A percentile compares a stretch with the other conserved stretches of the same genome.
Conservation (phyloP, 768 basidiomycete species). For the Goffeauzyma gilvescens region DNA sequence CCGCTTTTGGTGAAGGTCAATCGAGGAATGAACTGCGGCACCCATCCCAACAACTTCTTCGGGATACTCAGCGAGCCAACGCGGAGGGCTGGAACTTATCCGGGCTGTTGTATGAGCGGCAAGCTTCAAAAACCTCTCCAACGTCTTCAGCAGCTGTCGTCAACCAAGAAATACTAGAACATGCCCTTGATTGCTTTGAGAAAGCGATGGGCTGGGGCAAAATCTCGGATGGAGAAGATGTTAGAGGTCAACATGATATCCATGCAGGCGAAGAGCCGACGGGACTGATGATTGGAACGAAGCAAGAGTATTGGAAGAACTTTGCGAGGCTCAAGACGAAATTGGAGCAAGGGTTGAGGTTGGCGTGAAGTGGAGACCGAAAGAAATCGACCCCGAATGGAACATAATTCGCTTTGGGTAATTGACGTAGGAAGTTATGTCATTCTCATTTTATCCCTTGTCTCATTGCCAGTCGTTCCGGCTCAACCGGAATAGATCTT, state of each 20-base stretch:
- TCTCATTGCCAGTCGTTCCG: too few species aligned
- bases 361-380: too few species aligned
- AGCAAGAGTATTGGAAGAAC: constrained; percentile 23
- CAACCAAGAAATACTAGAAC: constrained; percentile 9
- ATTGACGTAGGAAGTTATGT: too few species aligned
- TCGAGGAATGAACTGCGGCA: constrained; percentile 9
- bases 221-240: constrained; percentile 14
- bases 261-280: constrained; percentile 12
- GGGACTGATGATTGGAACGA: constrained; percentile 1
- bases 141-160: neutral
- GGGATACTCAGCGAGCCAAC: constrained; percentile 18
- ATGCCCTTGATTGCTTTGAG: constrained; percentile 22
- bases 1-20: neutral
- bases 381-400: too few species aligned
- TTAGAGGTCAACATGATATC: constrained; percentile 12
- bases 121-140: neutral
- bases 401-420: too few species aligned
- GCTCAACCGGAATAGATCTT: too few species aligned
- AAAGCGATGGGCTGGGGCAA: constrained; percentile 19
- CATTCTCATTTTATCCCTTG: too few species aligned
- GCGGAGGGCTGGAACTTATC: constrained; percentile 17
- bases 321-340: constrained; percentile 21
- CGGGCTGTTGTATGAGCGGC: constrained; percentile 9
- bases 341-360: too few species aligned
- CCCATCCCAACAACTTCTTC: constrained; percentile 11